phyloP scores from a whole-genome alignment of 2,329 filamentous ascomycete genomes.

The Aspergillus neoniger region DNA sequence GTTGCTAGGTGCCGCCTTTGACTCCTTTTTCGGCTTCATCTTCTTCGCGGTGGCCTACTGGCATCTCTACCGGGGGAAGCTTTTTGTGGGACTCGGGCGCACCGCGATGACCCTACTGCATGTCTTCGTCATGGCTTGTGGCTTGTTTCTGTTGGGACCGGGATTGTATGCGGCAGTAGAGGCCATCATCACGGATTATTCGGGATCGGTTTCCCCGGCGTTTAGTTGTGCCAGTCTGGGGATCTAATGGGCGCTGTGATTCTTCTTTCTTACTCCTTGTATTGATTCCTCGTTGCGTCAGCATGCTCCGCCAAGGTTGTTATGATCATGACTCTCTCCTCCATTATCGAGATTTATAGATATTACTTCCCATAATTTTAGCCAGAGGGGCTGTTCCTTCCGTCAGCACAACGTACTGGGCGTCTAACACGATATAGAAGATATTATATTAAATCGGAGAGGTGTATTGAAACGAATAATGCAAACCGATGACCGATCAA shows the following conservation, averaged over 20 bases:
- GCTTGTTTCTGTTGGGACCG: conserved; percentile 54
- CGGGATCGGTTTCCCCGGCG: conserved; percentile 46
- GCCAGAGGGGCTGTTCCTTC: too few species aligned
- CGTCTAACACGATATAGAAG: too few species aligned
- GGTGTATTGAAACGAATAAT: too few species aligned
- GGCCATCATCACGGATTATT: conserved; percentile 55
- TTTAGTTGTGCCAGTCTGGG: conserved; percentile 54
- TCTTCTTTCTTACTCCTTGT: neutral
- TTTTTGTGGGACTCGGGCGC: conserved; percentile 41
- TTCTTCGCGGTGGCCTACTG: conserved; percentile 55
- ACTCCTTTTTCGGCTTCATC: conserved; percentile 55
- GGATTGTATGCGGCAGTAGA: conserved; percentile 56
- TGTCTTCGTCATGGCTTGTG: conserved; percentile 48
- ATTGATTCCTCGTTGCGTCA: neutral
- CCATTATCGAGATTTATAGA: too few species aligned
- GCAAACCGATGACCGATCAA: too few species aligned
- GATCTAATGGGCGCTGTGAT: conserved; percentile 33
- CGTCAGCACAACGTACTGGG: too few species aligned
- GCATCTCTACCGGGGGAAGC: conserved; percentile 44
- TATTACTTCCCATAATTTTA: too few species aligned
- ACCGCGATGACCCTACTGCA: conserved; percentile 50
- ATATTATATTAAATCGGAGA: too few species aligned
- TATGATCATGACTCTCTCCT: too few species aligned
- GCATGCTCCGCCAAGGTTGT: neutral
- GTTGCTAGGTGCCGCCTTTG: conserved; percentile 51